Evolutionary conservation across 2,329 filamentous ascomycete species (phyloP).

Genomic region (Cladophialophora carrionii): DNA sequence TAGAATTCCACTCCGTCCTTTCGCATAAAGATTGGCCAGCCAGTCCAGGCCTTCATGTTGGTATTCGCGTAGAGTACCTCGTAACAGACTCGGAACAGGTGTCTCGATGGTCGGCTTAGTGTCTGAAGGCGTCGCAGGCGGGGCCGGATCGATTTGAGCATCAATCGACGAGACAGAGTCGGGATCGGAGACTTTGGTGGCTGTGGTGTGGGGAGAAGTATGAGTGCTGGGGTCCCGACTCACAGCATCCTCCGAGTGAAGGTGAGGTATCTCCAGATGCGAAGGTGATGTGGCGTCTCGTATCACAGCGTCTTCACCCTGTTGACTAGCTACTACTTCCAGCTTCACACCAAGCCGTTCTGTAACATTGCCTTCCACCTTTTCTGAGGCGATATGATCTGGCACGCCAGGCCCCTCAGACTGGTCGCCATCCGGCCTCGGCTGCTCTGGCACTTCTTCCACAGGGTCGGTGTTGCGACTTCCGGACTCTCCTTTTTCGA

Average conservation of each 20-base stretch:
- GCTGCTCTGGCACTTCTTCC: conserved; percentile 36
- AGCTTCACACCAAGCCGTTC: neutral
- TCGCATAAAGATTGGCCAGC: conserved; percentile 89
- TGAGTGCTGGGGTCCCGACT: conserved; percentile 44
- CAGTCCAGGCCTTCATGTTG: conserved; percentile 97
- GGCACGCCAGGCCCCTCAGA: conserved; percentile 39
- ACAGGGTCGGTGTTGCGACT: conserved; percentile 20
- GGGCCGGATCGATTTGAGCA: conserved; percentile 39
- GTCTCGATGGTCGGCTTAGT: conserved; percentile 32
- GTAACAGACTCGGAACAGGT: conserved; percentile 70
- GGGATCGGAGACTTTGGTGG: conserved; percentile 51
- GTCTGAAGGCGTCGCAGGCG: conserved; percentile 33
- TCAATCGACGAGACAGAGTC: conserved; percentile 51
- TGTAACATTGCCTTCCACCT: neutral
- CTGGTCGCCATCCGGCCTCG: conserved; percentile 40
- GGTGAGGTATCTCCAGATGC: conserved; percentile 9
- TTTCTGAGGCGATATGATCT: conserved; percentile 26
- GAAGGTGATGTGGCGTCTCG: conserved; percentile 17
- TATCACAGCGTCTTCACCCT: conserved; percentile 8
- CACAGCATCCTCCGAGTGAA: conserved; percentile 19
- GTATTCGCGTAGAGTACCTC: conserved; percentile 89
- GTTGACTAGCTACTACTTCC: neutral
- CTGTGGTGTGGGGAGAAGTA: conserved; percentile 49
- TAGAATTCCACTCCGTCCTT: conserved; percentile 91
- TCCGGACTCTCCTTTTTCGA: conserved; percentile 37